These are phyloP conservation scores for Boletus rubescentipes DNA, from an alignment of 768 basidiomycete genomes.

Conservation along the genomic window DNA sequence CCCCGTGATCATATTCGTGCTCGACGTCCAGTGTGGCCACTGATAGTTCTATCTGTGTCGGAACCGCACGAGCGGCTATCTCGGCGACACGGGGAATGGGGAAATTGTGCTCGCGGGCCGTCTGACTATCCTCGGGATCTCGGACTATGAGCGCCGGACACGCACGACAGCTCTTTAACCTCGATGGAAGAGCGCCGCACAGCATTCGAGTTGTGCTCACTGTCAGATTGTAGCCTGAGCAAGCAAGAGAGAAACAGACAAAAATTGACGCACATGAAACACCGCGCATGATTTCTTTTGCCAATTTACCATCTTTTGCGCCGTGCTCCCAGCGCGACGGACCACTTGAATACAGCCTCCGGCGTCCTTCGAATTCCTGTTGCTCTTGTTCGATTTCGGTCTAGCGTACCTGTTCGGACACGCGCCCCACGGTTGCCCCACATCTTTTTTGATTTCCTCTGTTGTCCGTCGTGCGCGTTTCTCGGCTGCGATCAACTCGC, in stretches of 20 bases:
- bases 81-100: too few species aligned
- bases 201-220: background rate
- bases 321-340: too few species aligned
- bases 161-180: background rate
- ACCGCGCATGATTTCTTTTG: constrained; percentile 20
- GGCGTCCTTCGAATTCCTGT: constrained; percentile 64
- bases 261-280: background rate
- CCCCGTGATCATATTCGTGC: too few species aligned
- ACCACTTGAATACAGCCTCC: constrained; percentile 68
- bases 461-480: constrained; percentile 70
- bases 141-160: too few species aligned
- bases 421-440: constrained; percentile 57
- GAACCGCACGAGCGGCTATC: too few species aligned
- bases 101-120: too few species aligned
- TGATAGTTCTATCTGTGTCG: too few species aligned
- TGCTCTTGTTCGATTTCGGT: constrained; percentile 40
- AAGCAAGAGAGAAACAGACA: background rate
- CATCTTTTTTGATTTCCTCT: constrained; percentile 71
- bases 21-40: too few species aligned
- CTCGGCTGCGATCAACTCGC: constrained; percentile 83
- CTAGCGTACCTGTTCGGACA: constrained; percentile 58
- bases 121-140: too few species aligned
- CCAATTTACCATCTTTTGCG: constrained; percentile 24
- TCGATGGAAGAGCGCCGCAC: background rate
- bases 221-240: background rate